Conservation (phyloP, 331 rosid species). For the Pyrus hybrid region DNA sequence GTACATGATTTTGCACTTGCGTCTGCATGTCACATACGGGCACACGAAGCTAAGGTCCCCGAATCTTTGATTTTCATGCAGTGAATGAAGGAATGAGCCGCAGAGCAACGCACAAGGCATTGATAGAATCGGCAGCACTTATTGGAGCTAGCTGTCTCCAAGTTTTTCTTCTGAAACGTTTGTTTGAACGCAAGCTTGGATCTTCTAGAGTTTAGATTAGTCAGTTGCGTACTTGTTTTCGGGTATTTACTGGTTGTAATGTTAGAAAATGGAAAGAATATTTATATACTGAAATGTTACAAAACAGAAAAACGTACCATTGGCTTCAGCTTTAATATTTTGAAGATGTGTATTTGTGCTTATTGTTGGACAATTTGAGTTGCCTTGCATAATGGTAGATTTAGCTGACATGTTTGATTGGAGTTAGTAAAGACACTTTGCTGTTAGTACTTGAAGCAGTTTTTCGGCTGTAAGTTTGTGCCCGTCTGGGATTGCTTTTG, state of each 20-base stretch:
- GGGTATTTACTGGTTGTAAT: conserved; percentile 15
- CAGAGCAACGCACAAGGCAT: conserved; percentile 73
- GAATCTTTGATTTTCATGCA: conserved; percentile 23
- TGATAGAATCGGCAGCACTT: conserved; percentile 68
- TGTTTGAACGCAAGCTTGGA: conserved; percentile 72
- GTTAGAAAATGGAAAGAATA: conserved; percentile 1
- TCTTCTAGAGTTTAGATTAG: conserved; percentile 61
- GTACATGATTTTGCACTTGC: neutral
- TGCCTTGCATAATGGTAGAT: neutral
- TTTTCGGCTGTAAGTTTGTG: neutral
- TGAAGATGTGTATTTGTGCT: neutral
- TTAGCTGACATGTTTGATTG: neutral
- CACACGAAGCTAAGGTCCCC: neutral
- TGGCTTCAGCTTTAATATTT: neutral
- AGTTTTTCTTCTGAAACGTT: conserved; percentile 65
- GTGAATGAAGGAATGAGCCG: conserved; percentile 84
- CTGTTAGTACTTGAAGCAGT: neutral
- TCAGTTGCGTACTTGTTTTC: neutral
- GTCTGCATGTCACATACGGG: too few relatives aligned
- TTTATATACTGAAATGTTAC: neutral
- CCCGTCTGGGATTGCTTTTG: neutral
- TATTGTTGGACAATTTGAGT: neutral
- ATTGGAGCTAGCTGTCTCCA: conserved; percentile 71
- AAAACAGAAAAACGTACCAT: neutral
- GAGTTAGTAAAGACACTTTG: neutral